Base-by-base conservation (phyloP, 1,284 basidiomycete genomes). In the Trametes polyzona region DNA sequence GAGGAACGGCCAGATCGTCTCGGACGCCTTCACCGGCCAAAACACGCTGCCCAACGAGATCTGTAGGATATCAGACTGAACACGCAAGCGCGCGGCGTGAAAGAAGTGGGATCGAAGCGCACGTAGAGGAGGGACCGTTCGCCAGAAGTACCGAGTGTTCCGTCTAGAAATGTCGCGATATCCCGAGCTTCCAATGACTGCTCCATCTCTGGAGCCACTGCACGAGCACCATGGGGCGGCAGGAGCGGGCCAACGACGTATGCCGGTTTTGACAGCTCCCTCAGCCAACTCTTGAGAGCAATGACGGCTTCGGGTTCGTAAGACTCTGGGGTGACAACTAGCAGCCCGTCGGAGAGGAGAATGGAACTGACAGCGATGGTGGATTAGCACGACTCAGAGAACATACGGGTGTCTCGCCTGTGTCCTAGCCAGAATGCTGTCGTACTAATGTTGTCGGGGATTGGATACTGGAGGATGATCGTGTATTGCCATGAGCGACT, bases 231-330 rank as follows among this genome's bases (percentile, higher is more conserved):
- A 40, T 23, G 41, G 4, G 46, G 14, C 4, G 52, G 51, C 1
- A 57, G 35, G 2, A 64, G 47, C 14, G 62, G 62, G 1, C 65
- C 64, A 10, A 29, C 23, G 10, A 48, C 44, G 17, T 57, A 58
- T 12, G 52, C 55, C 12, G 23, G 19, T 3, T 59, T 51, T 4
- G 35, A 32, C 17, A 41, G 61, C 40, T 59, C 52, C 4, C 16
- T 32, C 17, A 46, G 59, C 58, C 61, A 64, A 10, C 24, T 24
- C 29, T 40, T 47, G 9, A 49, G 40, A 1, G 55, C 60, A 1
- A 52, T 51, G 10, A 61, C 47, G 16, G 68, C 56, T n/a, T 54
- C 58, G 1, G 62, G 60, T 36, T 67, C 65, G 29, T 64, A 65
- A 1, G 50, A 40, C 29, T 62, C 61, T 1, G 65, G 52, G 2